Base-by-base conservation (phyloP, 2,329 filamentous ascomycete genomes). In the Clonostachys chloroleuca region DNA sequence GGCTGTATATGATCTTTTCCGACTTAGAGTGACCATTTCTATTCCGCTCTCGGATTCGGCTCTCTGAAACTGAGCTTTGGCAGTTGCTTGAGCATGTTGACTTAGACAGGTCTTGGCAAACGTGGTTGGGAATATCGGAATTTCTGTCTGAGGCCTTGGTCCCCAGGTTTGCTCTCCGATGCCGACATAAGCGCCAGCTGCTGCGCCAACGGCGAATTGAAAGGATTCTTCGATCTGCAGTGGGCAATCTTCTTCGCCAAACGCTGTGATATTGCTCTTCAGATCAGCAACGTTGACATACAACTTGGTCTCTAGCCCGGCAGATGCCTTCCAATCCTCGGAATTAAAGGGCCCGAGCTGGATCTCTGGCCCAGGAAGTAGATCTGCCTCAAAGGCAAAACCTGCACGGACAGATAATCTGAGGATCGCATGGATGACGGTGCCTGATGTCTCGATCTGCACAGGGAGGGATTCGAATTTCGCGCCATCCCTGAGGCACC, bases 391-490 rank as follows among this genome's bases (percentile, higher is more conserved):
- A 12, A 59, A 24, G 34, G 55, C 55, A 42, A 77, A 54, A 12
- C 76, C 77, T 5, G 70, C 68, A 34, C 72, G 66, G 2, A 74
- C 55, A 10, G 70, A 70, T 2, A 81, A 51, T 5, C 74, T 72
- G 1, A 83, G 63, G 1, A 71, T 58, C 0, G 74, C 78, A 1
- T 64, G 69, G 10, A 82, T 59, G 0, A 70, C 54, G 1, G 67
- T 67, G 6, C 57, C 54, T 2, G 66, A 67, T 33, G 64, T 70
- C 49, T 70, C 59, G 34, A 81, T 60, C 0, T 66, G 75, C 5
- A 82, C 73, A 0, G 79, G 78, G 2, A 83, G 68, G 48, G 81
- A 80, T 47, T 81, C 76, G 49, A 81, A 81, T 13, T 68, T 58
- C 1, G 73, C 78, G 6, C 76, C 76, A 5, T 74, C 70, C 41